Conservation (phyloP, 176 grass and related monocot species). For the Aegilops speltoides region DNA sequence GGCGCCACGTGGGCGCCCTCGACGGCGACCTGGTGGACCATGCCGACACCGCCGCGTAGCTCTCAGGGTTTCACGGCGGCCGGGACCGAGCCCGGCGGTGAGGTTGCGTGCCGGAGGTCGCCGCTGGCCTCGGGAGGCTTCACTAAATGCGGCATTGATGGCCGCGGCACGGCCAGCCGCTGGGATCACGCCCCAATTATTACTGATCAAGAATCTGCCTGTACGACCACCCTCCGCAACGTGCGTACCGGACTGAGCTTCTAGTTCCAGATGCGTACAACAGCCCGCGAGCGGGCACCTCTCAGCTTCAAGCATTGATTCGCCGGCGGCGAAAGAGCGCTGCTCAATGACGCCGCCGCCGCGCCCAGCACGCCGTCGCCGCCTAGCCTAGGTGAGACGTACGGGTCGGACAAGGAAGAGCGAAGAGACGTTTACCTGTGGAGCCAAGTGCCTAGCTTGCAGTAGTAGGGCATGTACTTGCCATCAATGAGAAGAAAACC, state of each 20-base stretch:
- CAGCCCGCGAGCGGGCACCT: neutral
- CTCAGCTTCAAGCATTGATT: slow-evolving; percentile 24
- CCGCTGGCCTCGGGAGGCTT: slow-evolving; percentile 19
- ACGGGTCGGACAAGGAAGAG: neutral
- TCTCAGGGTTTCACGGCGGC: neutral
- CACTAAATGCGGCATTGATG: slow-evolving; percentile 39
- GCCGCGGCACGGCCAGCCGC: slow-evolving; percentile 28
- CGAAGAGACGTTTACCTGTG: slow-evolving; percentile 7
- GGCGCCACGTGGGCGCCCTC: neutral
- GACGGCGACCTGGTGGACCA: slow-evolving; percentile 5
- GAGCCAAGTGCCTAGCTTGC: neutral
- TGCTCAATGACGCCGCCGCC: neutral
- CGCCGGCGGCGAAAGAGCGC: slow-evolving; percentile 3
- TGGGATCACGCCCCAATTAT: slow-evolving; percentile 34
- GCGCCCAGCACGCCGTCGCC: too few relatives aligned
- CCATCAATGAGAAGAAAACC: slow-evolving; percentile 24
- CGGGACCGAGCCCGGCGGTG: neutral
- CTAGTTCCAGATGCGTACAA: neutral
- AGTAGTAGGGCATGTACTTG: slow-evolving; percentile 23
- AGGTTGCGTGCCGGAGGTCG: slow-evolving; percentile 25
- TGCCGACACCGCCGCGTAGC: neutral
- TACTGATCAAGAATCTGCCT: slow-evolving; percentile 32
- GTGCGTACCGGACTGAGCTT: neutral
- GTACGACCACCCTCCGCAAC: neutral
- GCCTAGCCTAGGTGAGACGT: neutral